Evolutionary conservation across 768 basidiomycete species (phyloP).

Genomic region (Boletus subcaerulescens): DNA sequence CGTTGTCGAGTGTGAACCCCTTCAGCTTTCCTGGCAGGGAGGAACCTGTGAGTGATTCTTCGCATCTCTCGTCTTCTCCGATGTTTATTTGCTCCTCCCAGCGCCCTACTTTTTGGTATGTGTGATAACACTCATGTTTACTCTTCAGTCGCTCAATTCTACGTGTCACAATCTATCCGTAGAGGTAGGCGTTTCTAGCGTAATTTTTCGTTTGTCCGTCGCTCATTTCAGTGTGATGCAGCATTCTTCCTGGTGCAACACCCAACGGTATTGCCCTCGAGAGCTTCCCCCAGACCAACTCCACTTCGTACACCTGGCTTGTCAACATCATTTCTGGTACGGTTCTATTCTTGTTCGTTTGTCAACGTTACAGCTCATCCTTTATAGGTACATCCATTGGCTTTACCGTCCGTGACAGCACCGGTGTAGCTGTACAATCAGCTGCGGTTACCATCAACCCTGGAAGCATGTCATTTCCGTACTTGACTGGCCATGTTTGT

Average conservation of each 20-base stretch:
- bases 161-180: neutral
- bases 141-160: neutral
- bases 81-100: slow-evolving; percentile 21
- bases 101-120: slow-evolving; percentile 67
- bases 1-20: slow-evolving; percentile 57
- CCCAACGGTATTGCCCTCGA: slow-evolving; percentile 45
- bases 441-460: slow-evolving; percentile 49
- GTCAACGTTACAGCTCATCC: neutral
- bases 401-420: slow-evolving; percentile 58
- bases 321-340: slow-evolving; percentile 49
- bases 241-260: slow-evolving; percentile 51
- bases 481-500: neutral
- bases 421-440: slow-evolving; percentile 47
- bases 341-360: neutral
- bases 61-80: neutral
- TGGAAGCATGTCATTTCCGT: slow-evolving; percentile 44
- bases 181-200: slow-evolving; percentile 37
- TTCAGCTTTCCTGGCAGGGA: slow-evolving; percentile 51
- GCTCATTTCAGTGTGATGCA: slow-evolving; percentile 21
- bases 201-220: neutral
- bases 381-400: slow-evolving; percentile 49
- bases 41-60: slow-evolving; percentile 46
- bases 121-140: slow-evolving; percentile 8
- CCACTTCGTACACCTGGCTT: slow-evolving; percentile 50
- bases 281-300: slow-evolving; percentile 40